Conservation (phyloP, 2,329 filamentous ascomycete genomes). For the Penicillium concentricum region DNA sequence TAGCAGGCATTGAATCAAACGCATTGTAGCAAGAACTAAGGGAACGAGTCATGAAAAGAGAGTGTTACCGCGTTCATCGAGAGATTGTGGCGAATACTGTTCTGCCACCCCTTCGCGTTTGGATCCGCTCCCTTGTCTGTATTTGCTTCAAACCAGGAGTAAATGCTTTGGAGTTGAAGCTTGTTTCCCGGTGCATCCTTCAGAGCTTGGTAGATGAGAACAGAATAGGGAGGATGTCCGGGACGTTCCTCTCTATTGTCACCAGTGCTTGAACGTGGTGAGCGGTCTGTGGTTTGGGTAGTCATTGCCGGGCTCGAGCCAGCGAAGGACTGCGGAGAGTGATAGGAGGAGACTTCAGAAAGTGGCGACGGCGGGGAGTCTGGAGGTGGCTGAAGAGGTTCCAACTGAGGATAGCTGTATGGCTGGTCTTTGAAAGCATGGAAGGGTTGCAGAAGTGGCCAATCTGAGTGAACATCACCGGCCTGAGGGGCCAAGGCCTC, state of each 20-base stretch:
- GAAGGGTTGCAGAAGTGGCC: neutral
- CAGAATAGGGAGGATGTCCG: slow-evolving; percentile 70
- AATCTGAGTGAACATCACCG: neutral
- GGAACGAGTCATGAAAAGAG: neutral
- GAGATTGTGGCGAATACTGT: slow-evolving; percentile 91
- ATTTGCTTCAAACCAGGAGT: slow-evolving; percentile 82
- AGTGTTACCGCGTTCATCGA: slow-evolving; percentile 83
- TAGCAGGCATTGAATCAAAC: slow-evolving; percentile 3
- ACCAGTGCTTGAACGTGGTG: slow-evolving; percentile 20
- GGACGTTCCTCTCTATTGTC: slow-evolving; percentile 30
- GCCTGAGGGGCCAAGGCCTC: neutral
- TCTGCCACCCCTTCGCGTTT: slow-evolving; percentile 78
- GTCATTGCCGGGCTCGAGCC: slow-evolving; percentile 3
- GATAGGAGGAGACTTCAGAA: slow-evolving; percentile 23
- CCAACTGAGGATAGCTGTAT: slow-evolving; percentile 4
- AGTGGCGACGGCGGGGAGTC: slow-evolving; percentile 20
- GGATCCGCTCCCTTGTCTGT: slow-evolving; percentile 69
- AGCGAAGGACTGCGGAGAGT: slow-evolving; percentile 16
- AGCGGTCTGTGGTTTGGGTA: slow-evolving; percentile 13
- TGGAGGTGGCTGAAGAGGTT: slow-evolving; percentile 7
- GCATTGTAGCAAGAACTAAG: slow-evolving; percentile 5
- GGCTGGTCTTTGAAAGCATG: neutral
- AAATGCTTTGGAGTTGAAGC: slow-evolving; percentile 82
- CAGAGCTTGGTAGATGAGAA: slow-evolving; percentile 75
- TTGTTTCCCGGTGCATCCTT: slow-evolving; percentile 63